Percentiles rank a stretch among this genome's conserved stretches.
phyloP scores from a whole-genome alignment of 352 stramenopile genomes.

The Pythium plurisporium region DNA sequence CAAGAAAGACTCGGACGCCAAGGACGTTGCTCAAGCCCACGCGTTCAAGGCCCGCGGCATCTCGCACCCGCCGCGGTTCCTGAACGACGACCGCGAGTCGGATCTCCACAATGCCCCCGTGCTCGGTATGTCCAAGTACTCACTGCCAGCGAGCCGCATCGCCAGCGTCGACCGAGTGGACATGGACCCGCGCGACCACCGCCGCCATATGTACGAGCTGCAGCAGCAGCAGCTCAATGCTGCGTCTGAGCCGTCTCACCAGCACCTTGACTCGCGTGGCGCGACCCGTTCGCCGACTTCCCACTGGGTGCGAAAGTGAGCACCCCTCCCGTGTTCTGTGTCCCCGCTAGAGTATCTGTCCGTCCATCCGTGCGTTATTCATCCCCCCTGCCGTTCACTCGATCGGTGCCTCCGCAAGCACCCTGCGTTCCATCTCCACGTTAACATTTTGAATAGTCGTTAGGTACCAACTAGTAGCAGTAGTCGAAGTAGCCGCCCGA shows the following conservation, averaged over 20 bases:
- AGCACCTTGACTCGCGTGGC: conserved; percentile 19
- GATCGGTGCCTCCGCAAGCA: too few species aligned
- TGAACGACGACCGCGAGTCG: conserved; percentile 38
- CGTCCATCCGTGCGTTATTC: conserved; percentile 7
- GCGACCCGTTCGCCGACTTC: conserved; percentile 18
- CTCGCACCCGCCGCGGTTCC: conserved; percentile 58
- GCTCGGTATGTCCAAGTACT: conserved; percentile 30
- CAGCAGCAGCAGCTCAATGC: conserved; percentile 1
- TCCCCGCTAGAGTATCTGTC: conserved; percentile 16
- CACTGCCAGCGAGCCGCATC: conserved; percentile 19
- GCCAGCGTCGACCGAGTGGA: conserved; percentile 23
- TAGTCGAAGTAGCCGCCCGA: background rate
- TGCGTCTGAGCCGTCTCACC: conserved; percentile 4
- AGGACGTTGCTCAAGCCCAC: conserved; percentile 4
- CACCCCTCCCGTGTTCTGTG: too few species aligned
- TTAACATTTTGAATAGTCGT: background rate
- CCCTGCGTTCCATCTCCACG: background rate
- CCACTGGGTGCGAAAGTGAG: conserved; percentile 28
- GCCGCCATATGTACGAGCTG: conserved; percentile 4
- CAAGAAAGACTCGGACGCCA: conserved; percentile 12
- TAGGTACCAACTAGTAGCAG: conserved; percentile 11
- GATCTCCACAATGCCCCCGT: conserved; percentile 24
- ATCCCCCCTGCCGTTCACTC: background rate
- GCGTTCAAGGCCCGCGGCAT: background rate
- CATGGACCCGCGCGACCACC: conserved; percentile 1